These are phyloP conservation scores for Colletotrichum endophyticum DNA, from an alignment of 2,329 filamentous ascomycete genomes.

Conservation along the genomic window DNA sequence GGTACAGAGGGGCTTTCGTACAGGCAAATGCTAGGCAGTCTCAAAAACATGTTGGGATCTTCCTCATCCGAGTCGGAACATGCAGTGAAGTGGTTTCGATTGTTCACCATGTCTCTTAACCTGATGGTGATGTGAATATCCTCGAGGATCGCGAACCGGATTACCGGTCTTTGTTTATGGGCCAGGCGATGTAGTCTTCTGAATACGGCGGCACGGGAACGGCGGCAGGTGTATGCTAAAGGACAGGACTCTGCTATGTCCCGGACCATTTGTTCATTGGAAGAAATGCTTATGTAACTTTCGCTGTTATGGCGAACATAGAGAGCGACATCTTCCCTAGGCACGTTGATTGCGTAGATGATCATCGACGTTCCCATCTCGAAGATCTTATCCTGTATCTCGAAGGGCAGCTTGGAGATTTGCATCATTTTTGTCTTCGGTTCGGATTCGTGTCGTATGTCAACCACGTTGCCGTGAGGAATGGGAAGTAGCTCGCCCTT, in stretches of 20 bases:
- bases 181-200: background rate
- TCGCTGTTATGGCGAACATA: too few relatives aligned
- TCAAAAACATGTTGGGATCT: background rate
- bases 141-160: background rate
- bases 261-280: background rate
- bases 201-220: background rate
- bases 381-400: background rate
- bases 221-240: background rate
- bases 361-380: background rate
- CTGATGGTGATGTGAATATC: background rate
- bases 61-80: accelerated
- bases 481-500: background rate
- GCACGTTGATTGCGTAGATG: background rate
- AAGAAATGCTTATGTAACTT: too few relatives aligned
- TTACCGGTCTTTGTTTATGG: too few relatives aligned
- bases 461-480: accelerated
- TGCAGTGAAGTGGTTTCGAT: accelerated
- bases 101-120: background rate
- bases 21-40: background rate
- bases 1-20: accelerated
- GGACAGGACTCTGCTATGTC: background rate
- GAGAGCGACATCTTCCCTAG: too few relatives aligned
- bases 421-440: background rate
- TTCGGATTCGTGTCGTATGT: background rate
- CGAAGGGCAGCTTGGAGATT: background rate